These are phyloP conservation scores for Angomonas deanei DNA, from an alignment of 208 protist genomes.

Conservation along the genomic window DNA sequence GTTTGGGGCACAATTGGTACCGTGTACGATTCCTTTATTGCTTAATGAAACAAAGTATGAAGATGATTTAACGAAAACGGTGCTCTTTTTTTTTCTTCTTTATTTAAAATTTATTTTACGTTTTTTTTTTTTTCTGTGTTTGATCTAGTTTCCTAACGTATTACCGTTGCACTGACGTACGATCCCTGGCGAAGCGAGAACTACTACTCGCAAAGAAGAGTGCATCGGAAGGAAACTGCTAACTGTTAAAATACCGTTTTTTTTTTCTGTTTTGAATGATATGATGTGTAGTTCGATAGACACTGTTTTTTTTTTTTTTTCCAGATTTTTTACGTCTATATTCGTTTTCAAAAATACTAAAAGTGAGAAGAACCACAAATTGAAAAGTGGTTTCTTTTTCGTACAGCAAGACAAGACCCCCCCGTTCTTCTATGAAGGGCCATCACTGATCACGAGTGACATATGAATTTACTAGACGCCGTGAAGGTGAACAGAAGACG, in stretches of 20 bases:
- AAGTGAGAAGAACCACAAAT: not conserved
- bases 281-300: too few species aligned
- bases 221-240: too few species aligned
- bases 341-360: conserved; percentile 3
- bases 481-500: too few species aligned
- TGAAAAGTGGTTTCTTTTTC: not conserved
- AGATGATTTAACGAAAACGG: not conserved
- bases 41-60: not conserved
- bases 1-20: conserved; percentile 31
- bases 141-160: too few species aligned
- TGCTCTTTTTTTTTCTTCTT: not conserved
- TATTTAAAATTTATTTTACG: not conserved
- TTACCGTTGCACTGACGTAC: too few species aligned
- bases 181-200: too few species aligned
- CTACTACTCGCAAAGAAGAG: too few species aligned
- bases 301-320: not conserved
- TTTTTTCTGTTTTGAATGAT: too few species aligned
- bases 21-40: conserved; percentile 14
- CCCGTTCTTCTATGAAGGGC: not conserved
- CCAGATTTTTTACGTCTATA: not conserved
- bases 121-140: not conserved
- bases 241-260: too few species aligned
- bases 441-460: not conserved
- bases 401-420: too few species aligned
- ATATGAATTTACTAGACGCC: not conserved